A percentile compares a stretch with the other conserved stretches of the same genome.
phyloP scores from a whole-genome alignment of 2,329 filamentous ascomycete genomes.

The Kalmusia sp. region DNA sequence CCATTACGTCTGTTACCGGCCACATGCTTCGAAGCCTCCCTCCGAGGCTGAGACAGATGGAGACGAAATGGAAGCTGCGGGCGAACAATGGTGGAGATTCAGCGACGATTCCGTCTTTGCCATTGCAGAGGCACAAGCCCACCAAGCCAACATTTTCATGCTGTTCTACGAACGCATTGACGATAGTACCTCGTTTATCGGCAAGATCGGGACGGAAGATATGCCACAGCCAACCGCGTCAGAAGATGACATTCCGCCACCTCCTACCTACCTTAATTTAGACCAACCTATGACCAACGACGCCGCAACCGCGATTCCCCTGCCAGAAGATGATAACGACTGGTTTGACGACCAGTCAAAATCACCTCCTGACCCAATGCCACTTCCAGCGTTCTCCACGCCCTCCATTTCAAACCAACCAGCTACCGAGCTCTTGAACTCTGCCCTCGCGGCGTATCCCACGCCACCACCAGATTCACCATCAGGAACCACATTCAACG shows the following conservation, averaged over 20 bases:
- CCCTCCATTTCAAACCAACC: background rate
- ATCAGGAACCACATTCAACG: slow-evolving; percentile 4
- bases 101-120: slow-evolving; percentile 86
- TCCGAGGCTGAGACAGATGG: slow-evolving; percentile 21
- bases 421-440: background rate
- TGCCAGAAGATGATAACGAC: slow-evolving; percentile 29
- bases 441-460: slow-evolving; percentile 8
- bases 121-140: slow-evolving; percentile 75
- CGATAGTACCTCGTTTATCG: slow-evolving; percentile 51
- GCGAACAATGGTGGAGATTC: slow-evolving; percentile 81
- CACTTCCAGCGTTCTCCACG: background rate
- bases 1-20: slow-evolving; percentile 91
- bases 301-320: slow-evolving; percentile 21
- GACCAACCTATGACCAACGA: slow-evolving; percentile 4
- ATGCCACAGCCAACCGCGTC: too few species aligned
- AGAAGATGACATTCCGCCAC: slow-evolving; percentile 29
- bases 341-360: slow-evolving; percentile 11
- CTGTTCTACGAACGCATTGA: slow-evolving; percentile 81
- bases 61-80: slow-evolving; percentile 26
- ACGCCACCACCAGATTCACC: slow-evolving; percentile 17
- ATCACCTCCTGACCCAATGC: slow-evolving; percentile 4
- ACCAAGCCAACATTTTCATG: slow-evolving; percentile 90
- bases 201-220: background rate
- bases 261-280: slow-evolving; percentile 14
- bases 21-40: slow-evolving; percentile 58